Evolutionary conservation across 768 basidiomycete species (phyloP), one percentile per base, ranked within the genome.

Genomic region (Pleurotus eryngii): DNA sequence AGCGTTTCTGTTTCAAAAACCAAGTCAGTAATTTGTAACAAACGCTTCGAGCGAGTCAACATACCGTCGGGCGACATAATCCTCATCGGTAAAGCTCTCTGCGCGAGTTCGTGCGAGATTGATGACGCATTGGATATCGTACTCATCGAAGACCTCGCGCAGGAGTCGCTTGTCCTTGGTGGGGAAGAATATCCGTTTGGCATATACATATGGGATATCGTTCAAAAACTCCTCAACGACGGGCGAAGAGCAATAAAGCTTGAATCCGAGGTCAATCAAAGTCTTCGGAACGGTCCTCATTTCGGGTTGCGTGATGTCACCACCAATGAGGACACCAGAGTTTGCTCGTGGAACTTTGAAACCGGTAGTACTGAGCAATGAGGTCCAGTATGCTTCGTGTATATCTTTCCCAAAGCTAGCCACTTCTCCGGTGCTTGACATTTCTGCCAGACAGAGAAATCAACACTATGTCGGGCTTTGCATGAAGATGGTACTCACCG

Each of bases 361-460:
- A 14, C 95, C 95, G 26, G 94, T 99, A 6, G 92, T 95, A 61
- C 92, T 94, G 49, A 94, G 85, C n/a, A 97, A 77, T 2, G 96
- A 88, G 2, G 91, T 86, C 94, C 94, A 95, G 73, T 95, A 95
- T 12, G 96, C 97, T 73, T 99, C 97, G 61, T 95, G 86, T 46
- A 98, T 80, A 67, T 96, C 91, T 65, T 84, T 83, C 35, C 95
- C 97, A 70, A 98, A 99, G 63, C 91, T 87, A 11, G 97, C 97
- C 26, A 99, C 94, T 72, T 99, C 96, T 37, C 96, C 96, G 5
- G 96, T 98, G 67, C 92, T 95, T 2, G 95, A 95, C 96, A 98
- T 98, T 78, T 97, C 95, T 92, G 68, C 20, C 43, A 26, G 12
- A 55, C 56, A 27, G 26, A 35, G 55, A 55, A 49, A 22, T 14